These are phyloP conservation scores for Agaricus blazei DNA, from an alignment of 768 basidiomycete species.

Conservation along the genomic window DNA sequence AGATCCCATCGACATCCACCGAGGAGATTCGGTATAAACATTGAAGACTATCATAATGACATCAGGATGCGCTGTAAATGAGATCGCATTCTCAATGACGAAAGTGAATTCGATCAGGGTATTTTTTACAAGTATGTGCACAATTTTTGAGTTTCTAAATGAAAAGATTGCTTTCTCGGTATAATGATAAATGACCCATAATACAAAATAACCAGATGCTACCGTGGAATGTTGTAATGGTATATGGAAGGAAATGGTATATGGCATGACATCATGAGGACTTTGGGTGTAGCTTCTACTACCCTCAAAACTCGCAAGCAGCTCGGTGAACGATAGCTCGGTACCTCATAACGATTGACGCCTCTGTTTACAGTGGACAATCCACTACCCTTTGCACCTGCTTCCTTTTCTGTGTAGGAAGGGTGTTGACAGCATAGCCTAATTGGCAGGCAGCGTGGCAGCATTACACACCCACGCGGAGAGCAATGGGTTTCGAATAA, in stretches of 20 bases:
- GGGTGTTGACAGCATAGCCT: not conserved
- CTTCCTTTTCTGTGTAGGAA: not conserved
- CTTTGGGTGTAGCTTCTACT: not conserved
- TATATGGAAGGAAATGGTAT: not conserved
- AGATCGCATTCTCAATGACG: no score
- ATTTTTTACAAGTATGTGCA: no score
- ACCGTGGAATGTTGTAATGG: not conserved
- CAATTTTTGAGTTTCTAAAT: no score
- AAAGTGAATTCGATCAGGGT: no score
- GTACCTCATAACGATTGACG: not conserved
- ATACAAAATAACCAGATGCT: not conserved
- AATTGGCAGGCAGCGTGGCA: not conserved
- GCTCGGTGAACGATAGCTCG: not conserved
- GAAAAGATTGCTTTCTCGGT: no score
- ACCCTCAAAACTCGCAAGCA: not conserved
- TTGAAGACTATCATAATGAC: no score
- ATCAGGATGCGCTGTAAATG: no score
- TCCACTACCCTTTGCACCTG: not conserved
- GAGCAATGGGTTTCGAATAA: constrained; percentile 31
- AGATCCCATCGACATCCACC: not conserved
- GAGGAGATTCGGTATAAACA: constrained; percentile 6
- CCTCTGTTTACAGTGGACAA: not conserved
- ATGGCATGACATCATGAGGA: not conserved
- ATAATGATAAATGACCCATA: no score
- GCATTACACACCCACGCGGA: constrained; percentile 26